phyloP scores from a whole-genome alignment of 371 early-diverging fungal genomes.

The Mortierella sp. region DNA sequence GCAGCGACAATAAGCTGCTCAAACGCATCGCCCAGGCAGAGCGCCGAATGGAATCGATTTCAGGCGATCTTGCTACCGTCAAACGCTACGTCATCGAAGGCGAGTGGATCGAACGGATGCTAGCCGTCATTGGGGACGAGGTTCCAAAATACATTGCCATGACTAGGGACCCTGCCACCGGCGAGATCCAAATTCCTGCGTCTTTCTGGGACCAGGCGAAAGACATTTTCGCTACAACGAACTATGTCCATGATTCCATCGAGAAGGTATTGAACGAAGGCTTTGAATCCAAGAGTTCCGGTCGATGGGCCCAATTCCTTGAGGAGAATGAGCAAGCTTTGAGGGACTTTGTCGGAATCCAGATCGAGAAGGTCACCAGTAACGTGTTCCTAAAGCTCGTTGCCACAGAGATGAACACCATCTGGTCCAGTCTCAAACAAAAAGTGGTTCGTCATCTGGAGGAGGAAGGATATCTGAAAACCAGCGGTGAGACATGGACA shows the following conservation, averaged over 20 bases:
- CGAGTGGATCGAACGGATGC: too few species aligned
- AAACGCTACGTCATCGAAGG: neutral
- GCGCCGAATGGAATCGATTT: too few species aligned
- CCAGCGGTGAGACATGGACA: neutral
- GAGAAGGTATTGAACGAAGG: neutral
- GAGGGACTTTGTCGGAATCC: slow-evolving; percentile 2
- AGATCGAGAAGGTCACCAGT: slow-evolving; percentile 11
- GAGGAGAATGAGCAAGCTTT: slow-evolving; percentile 18
- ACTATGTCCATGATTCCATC: neutral
- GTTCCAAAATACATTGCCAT: slow-evolving; percentile 1
- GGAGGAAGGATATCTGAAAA: neutral
- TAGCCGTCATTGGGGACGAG: neutral
- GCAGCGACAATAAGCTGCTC: too few species aligned
- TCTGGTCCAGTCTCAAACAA: slow-evolving; percentile 18
- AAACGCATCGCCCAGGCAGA: too few species aligned
- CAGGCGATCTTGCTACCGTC: too few species aligned
- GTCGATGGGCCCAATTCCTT: too few species aligned
- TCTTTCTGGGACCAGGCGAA: slow-evolving; percentile 19
- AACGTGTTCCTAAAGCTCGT: slow-evolving; percentile 14
- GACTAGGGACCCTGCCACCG: slow-evolving; percentile 4
- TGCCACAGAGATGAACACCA: slow-evolving; percentile 11
- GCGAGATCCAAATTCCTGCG: slow-evolving; percentile 5
- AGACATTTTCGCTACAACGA: slow-evolving; percentile 2
- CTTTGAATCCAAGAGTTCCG: too few species aligned
- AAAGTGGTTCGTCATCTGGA: neutral